phyloP scores from a whole-genome alignment of 352 stramenopile genomes.

The Pythium brassicae region DNA sequence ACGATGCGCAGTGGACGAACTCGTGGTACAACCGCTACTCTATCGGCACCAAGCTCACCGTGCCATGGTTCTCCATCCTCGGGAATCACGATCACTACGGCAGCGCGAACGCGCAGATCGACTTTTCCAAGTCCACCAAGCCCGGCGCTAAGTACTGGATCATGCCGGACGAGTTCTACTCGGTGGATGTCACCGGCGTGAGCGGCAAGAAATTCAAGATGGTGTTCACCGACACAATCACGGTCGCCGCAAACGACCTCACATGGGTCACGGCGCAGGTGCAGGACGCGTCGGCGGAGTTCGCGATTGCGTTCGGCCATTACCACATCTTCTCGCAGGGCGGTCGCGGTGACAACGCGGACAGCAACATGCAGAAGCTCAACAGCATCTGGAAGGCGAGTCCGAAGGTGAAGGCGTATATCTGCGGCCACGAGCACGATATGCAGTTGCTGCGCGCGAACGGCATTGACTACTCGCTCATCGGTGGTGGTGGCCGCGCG shows the following conservation, averaged over 20 bases:
- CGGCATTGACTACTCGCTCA: constrained; percentile 31
- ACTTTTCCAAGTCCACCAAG: constrained; percentile 19
- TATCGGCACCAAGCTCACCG: constrained; percentile 25
- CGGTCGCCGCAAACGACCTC: constrained; percentile 18
- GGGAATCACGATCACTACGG: constrained; percentile 43
- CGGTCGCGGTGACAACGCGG: constrained; percentile 25
- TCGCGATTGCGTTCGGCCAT: constrained; percentile 20
- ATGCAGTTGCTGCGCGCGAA: constrained; percentile 30
- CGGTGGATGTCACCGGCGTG: constrained; percentile 20
- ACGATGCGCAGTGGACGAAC: constrained; percentile 24
- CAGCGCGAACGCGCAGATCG: constrained; percentile 29
- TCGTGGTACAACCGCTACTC: constrained; percentile 34
- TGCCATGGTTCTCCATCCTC: constrained; percentile 40
- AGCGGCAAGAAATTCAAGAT: constrained; percentile 28
- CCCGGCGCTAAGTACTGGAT: constrained; percentile 30
- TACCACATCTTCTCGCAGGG: constrained; percentile 32
- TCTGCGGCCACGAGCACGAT: constrained; percentile 40
- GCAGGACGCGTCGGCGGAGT: constrained; percentile 14
- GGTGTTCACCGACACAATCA: constrained; percentile 28
- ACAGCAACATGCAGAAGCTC: constrained; percentile 21
- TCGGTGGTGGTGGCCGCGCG: constrained; percentile 28
- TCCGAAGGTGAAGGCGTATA: constrained; percentile 27
- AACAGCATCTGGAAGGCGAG: constrained; percentile 17
- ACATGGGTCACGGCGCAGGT: constrained; percentile 23
- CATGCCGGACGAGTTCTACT: constrained; percentile 34